phyloP scores from a whole-genome alignment of 1,139 yeast species.

The Insectozyma bohioensis region DNA sequence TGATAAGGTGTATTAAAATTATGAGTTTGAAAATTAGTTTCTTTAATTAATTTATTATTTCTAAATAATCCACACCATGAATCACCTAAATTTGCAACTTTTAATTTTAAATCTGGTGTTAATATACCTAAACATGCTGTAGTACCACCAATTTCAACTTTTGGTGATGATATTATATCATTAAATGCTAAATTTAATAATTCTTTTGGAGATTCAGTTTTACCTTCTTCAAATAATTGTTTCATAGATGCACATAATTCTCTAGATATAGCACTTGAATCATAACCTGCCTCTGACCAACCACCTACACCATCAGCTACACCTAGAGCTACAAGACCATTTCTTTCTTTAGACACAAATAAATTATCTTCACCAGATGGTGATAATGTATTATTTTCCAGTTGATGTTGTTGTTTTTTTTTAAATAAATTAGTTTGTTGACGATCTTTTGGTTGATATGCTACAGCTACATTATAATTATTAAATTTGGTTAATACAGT shows the following conservation, averaged over 20 bases:
- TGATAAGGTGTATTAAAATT: conserved; percentile 92
- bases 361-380: conserved; percentile 90
- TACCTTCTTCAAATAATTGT: conserved; percentile 24
- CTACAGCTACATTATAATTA: conserved; percentile 60
- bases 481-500: conserved; percentile 24
- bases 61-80: conserved; percentile 92
- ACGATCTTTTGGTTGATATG: conserved; percentile 72
- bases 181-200: conserved; percentile 58
- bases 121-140: conserved; percentile 87
- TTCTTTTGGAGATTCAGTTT: conserved; percentile 37
- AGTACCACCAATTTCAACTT: conserved; percentile 90
- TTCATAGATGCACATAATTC: conserved; percentile 55
- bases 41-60: conserved; percentile 57
- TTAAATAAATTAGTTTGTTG: conserved; percentile 46
- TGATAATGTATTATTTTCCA: conserved; percentile 43
- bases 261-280: conserved; percentile 77
- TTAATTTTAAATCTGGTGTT: conserved; percentile 47
- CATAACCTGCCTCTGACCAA: conserved; percentile 91
- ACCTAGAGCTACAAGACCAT: conserved; percentile 65
- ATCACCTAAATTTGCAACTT: conserved; percentile 85
- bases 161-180: conserved; percentile 50
- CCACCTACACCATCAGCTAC: conserved; percentile 99
- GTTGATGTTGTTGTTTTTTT: conserved; percentile 18
- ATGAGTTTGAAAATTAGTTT: conserved; percentile 79
- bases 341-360: conserved; percentile 51